These are phyloP conservation scores for Fusarium nelsonii DNA, from an alignment of 2,329 filamentous ascomycete species.

Conservation along the genomic window DNA sequence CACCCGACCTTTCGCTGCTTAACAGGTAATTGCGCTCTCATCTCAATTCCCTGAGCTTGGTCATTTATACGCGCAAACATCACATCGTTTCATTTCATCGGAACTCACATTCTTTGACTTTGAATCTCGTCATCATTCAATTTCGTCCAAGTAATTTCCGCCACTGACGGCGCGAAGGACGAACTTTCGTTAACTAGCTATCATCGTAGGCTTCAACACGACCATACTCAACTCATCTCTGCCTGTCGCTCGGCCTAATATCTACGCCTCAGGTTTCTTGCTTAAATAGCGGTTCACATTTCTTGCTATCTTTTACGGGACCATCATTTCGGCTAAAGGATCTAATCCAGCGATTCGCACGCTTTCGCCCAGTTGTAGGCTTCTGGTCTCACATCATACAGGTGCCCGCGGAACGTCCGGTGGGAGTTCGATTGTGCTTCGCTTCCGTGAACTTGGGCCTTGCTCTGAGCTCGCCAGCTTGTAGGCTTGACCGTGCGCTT, in stretches of 20 bases:
- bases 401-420: constrained; percentile 35
- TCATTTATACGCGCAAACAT: constrained; percentile 27
- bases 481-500: constrained; percentile 5
- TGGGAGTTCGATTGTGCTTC: constrained; percentile 22
- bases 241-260: constrained; percentile 16
- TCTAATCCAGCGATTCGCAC: not conserved
- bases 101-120: constrained; percentile 13
- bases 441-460: constrained; percentile 3
- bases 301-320: not conserved
- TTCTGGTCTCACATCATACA: constrained; percentile 16
- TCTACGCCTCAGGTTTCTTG: constrained; percentile 10
- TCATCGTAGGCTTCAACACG: constrained; percentile 10
- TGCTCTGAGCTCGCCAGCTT: constrained; percentile 10
- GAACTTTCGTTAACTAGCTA: constrained; percentile 9
- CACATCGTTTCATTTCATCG: constrained; percentile 23
- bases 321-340: not conserved
- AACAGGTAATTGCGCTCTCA: constrained; percentile 5
- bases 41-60: not conserved
- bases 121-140: constrained; percentile 11
- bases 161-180: constrained; percentile 14
- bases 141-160: constrained; percentile 8
- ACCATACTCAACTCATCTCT: constrained; percentile 13
- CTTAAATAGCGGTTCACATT: not conserved
- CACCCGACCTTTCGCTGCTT: constrained; percentile 14
- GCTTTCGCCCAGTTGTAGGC: not conserved